phyloP scores from a whole-genome alignment of 257 asterid genomes.

The Penstemon barbatus region DNA sequence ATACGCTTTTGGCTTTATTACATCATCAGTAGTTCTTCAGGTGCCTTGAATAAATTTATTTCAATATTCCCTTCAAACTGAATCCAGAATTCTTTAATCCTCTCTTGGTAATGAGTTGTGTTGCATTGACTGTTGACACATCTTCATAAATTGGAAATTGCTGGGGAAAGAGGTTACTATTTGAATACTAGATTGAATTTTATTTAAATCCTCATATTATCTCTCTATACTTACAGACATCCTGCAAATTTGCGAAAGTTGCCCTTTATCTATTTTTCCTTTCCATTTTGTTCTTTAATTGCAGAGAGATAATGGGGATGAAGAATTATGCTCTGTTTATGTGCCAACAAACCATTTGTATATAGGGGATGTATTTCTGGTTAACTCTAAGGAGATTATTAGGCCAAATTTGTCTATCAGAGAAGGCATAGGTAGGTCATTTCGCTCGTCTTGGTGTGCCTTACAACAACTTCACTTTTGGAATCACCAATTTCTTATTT shows the following conservation, averaged over 20 bases:
- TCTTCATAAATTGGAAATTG: slow-evolving; percentile 5
- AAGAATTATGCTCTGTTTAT: slow-evolving; percentile 76
- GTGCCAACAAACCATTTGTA: slow-evolving; percentile 91
- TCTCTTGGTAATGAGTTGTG: background rate
- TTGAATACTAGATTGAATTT: background rate
- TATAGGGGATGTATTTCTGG: slow-evolving; percentile 81
- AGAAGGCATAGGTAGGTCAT: slow-evolving; percentile 75
- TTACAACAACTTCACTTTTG: too few species aligned
- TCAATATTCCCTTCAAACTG: slow-evolving; percentile 12
- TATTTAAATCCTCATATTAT: background rate
- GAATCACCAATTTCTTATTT: background rate
- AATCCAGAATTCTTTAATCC: background rate
- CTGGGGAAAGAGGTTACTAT: background rate
- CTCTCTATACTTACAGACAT: background rate
- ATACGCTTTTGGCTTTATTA: slow-evolving; percentile 86
- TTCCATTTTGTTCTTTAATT: slow-evolving; percentile 27
- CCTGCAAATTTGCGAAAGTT: background rate
- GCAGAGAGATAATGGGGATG: slow-evolving; percentile 81
- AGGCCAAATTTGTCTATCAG: slow-evolving; percentile 84
- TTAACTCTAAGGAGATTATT: slow-evolving; percentile 71
- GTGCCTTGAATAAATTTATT: slow-evolving; percentile 37
- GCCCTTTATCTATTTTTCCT: slow-evolving; percentile 14
- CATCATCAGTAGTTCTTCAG: slow-evolving; percentile 86
- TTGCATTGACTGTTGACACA: background rate
- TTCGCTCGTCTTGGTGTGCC: slow-evolving; percentile 8